phyloP scores from a whole-genome alignment of 2,329 filamentous ascomycete species.

The Paraphoma sp. region DNA sequence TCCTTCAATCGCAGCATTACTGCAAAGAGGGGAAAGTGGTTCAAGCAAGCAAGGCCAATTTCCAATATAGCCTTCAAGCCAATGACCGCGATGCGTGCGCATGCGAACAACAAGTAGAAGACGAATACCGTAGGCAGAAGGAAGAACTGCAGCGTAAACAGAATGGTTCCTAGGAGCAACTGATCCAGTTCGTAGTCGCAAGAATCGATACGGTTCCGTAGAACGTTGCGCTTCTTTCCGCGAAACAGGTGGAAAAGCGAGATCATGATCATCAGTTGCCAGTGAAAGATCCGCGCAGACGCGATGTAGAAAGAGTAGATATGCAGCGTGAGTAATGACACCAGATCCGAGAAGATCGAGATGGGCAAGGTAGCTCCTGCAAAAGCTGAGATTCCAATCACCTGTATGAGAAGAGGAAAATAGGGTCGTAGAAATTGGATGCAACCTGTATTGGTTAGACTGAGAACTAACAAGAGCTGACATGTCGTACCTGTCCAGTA shows the following conservation, averaged over 20 bases:
- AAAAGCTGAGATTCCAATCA: slow-evolving; percentile 94
- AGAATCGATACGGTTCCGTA: slow-evolving; percentile 96
- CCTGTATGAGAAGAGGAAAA: slow-evolving; percentile 85
- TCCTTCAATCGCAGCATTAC: slow-evolving; percentile 97
- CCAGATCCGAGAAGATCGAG: slow-evolving; percentile 89
- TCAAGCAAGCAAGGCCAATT: slow-evolving; percentile 89
- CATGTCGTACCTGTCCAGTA: slow-evolving; percentile 81
- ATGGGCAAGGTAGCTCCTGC: slow-evolving; percentile 97
- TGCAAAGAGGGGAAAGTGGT: slow-evolving; percentile 97
- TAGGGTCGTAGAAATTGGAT: slow-evolving; percentile 79
- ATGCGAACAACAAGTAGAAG: slow-evolving; percentile 95
- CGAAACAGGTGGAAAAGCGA: slow-evolving; percentile 99
- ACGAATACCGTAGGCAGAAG: slow-evolving; percentile 92
- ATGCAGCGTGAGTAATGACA: slow-evolving; percentile 90
- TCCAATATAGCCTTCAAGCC: slow-evolving; percentile 89
- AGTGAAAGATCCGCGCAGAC: slow-evolving; percentile 95
- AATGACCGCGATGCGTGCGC: slow-evolving; percentile 94
- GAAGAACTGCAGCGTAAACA: slow-evolving; percentile 96
- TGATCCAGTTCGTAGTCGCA: slow-evolving; percentile 99
- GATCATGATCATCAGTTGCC: slow-evolving; percentile 95
- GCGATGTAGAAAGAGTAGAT: slow-evolving; percentile 99
- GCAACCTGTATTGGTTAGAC: slow-evolving; percentile 61
- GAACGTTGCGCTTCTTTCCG: slow-evolving; percentile 95
- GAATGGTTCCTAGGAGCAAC: slow-evolving; percentile 90
- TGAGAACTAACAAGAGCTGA: too few relatives aligned